Evolutionary conservation across 148 eudicot genomes (phyloP).

Genomic region (Spergularia bocconei): DNA sequence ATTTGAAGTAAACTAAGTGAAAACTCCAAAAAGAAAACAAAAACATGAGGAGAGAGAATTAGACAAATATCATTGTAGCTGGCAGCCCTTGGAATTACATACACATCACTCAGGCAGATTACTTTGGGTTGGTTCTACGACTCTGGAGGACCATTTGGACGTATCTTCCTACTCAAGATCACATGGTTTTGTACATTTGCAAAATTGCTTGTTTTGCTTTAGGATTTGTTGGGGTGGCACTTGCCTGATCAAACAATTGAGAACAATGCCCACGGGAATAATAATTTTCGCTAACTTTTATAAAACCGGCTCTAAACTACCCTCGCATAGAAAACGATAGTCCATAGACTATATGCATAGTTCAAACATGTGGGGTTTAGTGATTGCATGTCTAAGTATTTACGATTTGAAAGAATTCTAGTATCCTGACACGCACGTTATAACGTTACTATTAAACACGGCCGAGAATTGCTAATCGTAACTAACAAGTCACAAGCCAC

Average conservation of each 20-base stretch:
- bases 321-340: too few relatives aligned
- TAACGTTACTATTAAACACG: too few relatives aligned
- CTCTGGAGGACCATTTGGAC: constrained; percentile 25
- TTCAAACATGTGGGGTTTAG: too few relatives aligned
- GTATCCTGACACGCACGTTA: too few relatives aligned
- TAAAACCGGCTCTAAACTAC: too few relatives aligned
- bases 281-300: too few relatives aligned
- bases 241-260: not conserved
- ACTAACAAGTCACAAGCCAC: not conserved
- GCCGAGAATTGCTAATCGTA: not conserved
- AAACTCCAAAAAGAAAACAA: not conserved
- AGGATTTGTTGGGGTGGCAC: constrained; percentile 17
- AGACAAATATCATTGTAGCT: constrained; percentile 18
- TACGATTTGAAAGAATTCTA: too few relatives aligned
- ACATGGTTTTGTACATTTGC: constrained; percentile 37
- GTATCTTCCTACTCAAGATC: constrained; percentile 20
- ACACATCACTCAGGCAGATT: constrained; percentile 16
- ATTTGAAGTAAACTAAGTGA: constrained; percentile 14
- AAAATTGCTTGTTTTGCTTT: not conserved
- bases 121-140: constrained; percentile 19
- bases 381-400: too few relatives aligned
- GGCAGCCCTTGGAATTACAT: constrained; percentile 20
- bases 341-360: too few relatives aligned
- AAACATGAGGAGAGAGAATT: not conserved
- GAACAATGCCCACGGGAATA: constrained; percentile 3